Evolutionary conservation across 148 eudicot species (phyloP), one percentile per base, ranked within the genome.

Genomic region (Nyssa sinensis): DNA sequence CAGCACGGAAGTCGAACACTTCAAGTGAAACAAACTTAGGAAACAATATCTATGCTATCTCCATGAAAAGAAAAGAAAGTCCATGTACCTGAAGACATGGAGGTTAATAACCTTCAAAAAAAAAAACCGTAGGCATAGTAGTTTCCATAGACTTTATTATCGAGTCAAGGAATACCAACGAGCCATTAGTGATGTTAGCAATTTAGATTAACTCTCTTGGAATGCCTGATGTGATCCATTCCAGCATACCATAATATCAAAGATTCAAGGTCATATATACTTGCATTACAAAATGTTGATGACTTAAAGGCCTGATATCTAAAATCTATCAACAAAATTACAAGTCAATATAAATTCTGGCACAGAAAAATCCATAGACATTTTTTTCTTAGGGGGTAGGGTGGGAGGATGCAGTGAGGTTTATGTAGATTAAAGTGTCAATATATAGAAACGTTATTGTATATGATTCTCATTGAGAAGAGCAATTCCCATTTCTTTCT

Each of bases 1-100:
- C 73, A 32, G 73, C 13, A 39, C 24, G 74, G 74, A 32, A 32
- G 33, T n/a, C n/a, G n/a, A n/a, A n/a, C 24, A 57, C 30, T 61
- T 30, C 55, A 23, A 53, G 63, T 33, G 23, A 32, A 33, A 32
- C 7, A 29, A 58, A 33, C 24, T 5, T 25, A 33, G 11, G 35
- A 39, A 2, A 35, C 24, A 1, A 21, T 12, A 31, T 65, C 7
- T 65, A 65, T 35, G 9, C 41, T 3, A 30, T n/a, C 37, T 19
- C 16, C 24, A 4, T 32, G 37, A 23, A 30, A n/a, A n/a, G n/a
- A 32, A 16, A 31, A 44, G 16, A 44, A 44, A 44, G 16, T 44
- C 19, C 51, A 44, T 44, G n/a, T 44, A 44, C 51, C 1, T 44
- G 17, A 44, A 44, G 51, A 44, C 12, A 44, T 19, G 16, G 16